Evolutionary conservation across 805 yeast genomes (phyloP), one percentile per base, ranked within the genome.

Genomic region (Candida schatavii): DNA sequence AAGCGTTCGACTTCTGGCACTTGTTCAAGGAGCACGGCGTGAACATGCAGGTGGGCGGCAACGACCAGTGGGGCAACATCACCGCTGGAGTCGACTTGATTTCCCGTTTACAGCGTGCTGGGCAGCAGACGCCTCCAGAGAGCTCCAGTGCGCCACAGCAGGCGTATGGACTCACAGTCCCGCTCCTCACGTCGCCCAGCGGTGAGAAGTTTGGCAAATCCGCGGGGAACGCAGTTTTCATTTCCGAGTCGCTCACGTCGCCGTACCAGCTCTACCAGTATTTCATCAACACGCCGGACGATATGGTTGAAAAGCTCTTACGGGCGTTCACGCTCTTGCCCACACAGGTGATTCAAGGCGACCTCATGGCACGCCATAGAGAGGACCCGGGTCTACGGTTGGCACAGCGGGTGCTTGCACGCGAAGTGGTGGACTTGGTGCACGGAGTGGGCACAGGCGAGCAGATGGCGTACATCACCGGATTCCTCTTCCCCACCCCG

Each of bases 51-150:
- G 81, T 86, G 27, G 99, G 99, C 19, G 99, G 99, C 4, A 89
- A 86, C 57, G 99, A 93, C 59, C 99, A 93, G 63, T 93, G 97
- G 89, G 99, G 99, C 1, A 93, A 93, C 55, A 93, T 93, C 45
- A 88, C 95, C 2, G 97, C 98, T 0, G 99, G 99, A 0, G 77
- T 87, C 30, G 99, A 93, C 54, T 71, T 93, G 44, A 88, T 90
- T 30, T 71, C 83, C 1, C 68, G 96, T 47, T 58, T 86, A 50
- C 52, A 61, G 46, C 50, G 50, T 41, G 20, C 28, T 4, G 37
- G 37, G 11, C 28, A 22, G 14, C 44, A 44, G 15, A 41, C 34
- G 40, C 11, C 27, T 7, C 10, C 7, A 18, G 29, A 35, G 11
- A 39, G 29, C 17, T 14, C 23, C 15, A 47, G 33, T 46, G 41